Percentiles rank a stretch among this genome's conserved stretches.
phyloP scores from a whole-genome alignment of 495 filamentous ascomycete genomes.

The Aspergillus bertholletiae region DNA sequence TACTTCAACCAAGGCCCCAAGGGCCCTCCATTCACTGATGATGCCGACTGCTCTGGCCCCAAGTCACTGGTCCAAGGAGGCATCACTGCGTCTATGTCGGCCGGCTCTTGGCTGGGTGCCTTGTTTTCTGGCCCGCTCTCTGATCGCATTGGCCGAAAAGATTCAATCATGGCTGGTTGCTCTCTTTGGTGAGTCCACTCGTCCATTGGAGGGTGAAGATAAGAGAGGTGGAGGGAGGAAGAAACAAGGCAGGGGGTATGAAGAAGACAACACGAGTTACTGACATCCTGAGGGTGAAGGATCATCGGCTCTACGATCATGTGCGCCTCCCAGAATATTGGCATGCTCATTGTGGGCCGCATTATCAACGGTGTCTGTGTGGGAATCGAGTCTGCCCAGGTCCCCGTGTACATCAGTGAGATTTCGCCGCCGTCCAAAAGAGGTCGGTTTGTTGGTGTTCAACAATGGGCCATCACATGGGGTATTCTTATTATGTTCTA shows the following conservation, averaged over 20 bases:
- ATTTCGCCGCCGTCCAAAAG: constrained; percentile 67
- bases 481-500: constrained; percentile 83
- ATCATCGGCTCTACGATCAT: constrained; percentile 63
- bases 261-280: no score
- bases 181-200: constrained; percentile 61
- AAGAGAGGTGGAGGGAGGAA: no score
- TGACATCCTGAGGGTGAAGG: constrained; percentile 25
- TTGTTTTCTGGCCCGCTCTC: constrained; percentile 64
- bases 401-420: constrained; percentile 79
- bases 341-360: constrained; percentile 70
- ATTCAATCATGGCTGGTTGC: constrained; percentile 61
- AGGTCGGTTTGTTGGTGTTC: constrained; percentile 68
- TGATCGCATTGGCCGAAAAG: constrained; percentile 66
- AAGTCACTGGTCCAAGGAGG: constrained; percentile 50
- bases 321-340: constrained; percentile 70
- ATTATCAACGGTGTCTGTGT: constrained; percentile 76
- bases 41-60: constrained; percentile 43
- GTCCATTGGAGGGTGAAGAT: no score
- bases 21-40: constrained; percentile 29
- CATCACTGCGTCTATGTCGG: constrained; percentile 70
- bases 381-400: constrained; percentile 76
- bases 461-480: constrained; percentile 83
- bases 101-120: constrained; percentile 71
- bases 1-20: constrained; percentile 57
- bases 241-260: no score